A percentile compares a stretch with the other conserved stretches of the same genome.
Conservation (phyloP, 371 early-diverging fungal species). For the Lichtheimia ornata region DNA sequence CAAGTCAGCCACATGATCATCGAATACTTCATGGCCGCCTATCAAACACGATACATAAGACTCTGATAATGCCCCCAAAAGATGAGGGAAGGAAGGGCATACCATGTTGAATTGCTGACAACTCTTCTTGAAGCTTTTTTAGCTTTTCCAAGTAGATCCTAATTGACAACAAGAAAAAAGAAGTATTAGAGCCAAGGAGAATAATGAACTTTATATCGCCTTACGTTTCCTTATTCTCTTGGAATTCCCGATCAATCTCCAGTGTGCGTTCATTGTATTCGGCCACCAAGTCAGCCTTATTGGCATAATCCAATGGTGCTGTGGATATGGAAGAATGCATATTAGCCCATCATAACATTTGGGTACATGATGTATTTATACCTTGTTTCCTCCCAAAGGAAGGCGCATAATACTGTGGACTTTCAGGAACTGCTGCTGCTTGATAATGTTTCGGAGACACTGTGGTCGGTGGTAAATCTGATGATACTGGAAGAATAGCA, state of each 20-base stretch:
- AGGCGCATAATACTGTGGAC: constrained; percentile 7
- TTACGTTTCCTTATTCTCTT: constrained; percentile 20
- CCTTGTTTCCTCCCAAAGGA: too few species aligned
- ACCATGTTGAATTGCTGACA: constrained; percentile 18
- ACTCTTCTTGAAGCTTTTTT: constrained; percentile 17
- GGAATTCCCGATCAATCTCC: constrained; percentile 17
- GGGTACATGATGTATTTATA: too few species aligned
- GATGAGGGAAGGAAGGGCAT: background rate
- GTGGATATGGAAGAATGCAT: too few species aligned
- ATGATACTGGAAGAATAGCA: background rate
- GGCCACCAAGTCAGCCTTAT: background rate
- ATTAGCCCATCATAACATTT: too few species aligned
- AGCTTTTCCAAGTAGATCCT: constrained; percentile 19
- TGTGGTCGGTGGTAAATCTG: background rate
- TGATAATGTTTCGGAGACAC: background rate
- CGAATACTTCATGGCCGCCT: constrained; percentile 13
- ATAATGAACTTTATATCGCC: background rate
- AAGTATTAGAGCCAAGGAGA: background rate
- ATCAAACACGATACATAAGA: background rate
- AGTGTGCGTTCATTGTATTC: constrained; percentile 13
- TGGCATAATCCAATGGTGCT: too few species aligned
- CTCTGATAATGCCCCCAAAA: too few species aligned
- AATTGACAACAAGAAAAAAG: background rate
- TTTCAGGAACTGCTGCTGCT: constrained; percentile 8
- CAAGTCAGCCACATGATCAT: constrained; percentile 13